Evolutionary conservation across 2,329 filamentous ascomycete species (phyloP), one percentile per base, ranked within the genome.

Genomic region (Scorias spongiosa): DNA sequence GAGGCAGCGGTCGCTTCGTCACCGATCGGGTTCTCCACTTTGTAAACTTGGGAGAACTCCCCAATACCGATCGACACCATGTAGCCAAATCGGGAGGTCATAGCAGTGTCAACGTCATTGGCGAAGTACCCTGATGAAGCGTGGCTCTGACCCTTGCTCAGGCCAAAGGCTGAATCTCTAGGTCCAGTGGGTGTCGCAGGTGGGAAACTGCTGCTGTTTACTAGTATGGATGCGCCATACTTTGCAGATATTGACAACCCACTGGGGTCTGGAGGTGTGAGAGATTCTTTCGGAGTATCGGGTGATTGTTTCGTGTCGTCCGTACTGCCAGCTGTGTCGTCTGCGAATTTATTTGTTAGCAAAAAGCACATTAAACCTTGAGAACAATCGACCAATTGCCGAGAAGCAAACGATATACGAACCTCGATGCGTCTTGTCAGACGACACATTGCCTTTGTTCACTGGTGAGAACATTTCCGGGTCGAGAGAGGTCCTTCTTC

Each of bases 21-120:
- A 18, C 51, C 50, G 17, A 64, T 53, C 12, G 66, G 63, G 45
- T 72, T 65, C 11, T 76, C 76, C 4, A 94, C 88, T 30, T 81
- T 78, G 61, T 86, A 98, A 1, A 98, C 91, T 44, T 83, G 77
- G 0, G 91, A 96, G 58, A 98, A 98, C 60, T 95, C 89, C 46
- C 91, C 91, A 47, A 80, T 80, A 40, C 89, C 89, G 51, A 89
- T 74, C 46, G 80, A 72, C 53, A 86, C 83, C 10, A 93, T 81
- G 47, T 81, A 83, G 44, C 81, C 78, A 58, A 98, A 98, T 43
- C 83, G 78, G 2, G 77, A 74, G 10, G 76, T 76, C 42, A 95
- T 66, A 42, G 75, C 76, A 17, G 78, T 75, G 56, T 96, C 89
- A 12, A 89, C 73, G 48, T 93, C 79, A 39, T 77, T 76, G 29